phyloP scores from a whole-genome alignment of 305 asterid species.

The Solanum hybrid region DNA sequence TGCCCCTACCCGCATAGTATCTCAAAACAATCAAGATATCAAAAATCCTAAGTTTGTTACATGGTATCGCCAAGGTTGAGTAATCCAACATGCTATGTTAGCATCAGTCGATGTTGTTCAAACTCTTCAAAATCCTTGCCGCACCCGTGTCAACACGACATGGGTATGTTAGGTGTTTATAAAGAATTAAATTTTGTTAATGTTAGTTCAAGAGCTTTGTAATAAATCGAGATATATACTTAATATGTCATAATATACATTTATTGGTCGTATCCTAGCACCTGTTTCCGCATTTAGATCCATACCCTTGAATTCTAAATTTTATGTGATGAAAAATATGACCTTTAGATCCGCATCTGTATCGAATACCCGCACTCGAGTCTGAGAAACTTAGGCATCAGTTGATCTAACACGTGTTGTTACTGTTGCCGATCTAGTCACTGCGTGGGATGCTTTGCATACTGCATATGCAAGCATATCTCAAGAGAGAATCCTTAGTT shows the following conservation, averaged over 20 bases:
- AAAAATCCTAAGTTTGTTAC: background rate
- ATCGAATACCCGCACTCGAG: too few species aligned
- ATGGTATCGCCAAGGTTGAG: background rate
- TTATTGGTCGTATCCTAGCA: too few species aligned
- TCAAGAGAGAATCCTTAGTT: too few species aligned
- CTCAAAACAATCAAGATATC: background rate
- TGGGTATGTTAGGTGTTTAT: too few species aligned
- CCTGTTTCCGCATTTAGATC: too few species aligned
- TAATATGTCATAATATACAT: too few species aligned
- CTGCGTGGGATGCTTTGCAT: background rate
- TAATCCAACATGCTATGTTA: background rate
- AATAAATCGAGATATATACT: too few species aligned
- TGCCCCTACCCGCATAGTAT: background rate
- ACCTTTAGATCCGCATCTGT: too few species aligned
- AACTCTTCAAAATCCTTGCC: background rate
- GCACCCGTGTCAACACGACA: background rate
- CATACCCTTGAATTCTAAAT: too few species aligned
- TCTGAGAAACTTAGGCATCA: background rate
- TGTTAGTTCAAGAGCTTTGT: too few species aligned
- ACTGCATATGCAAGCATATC: background rate
- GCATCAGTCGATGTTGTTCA: background rate
- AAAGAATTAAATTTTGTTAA: too few species aligned
- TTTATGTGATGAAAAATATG: too few species aligned
- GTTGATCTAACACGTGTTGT: background rate
- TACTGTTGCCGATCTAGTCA: background rate